Evolutionary conservation across 805 yeast genomes (phyloP), one percentile per base, ranked within the genome.

Genomic region (Candida namnaoensis): DNA sequence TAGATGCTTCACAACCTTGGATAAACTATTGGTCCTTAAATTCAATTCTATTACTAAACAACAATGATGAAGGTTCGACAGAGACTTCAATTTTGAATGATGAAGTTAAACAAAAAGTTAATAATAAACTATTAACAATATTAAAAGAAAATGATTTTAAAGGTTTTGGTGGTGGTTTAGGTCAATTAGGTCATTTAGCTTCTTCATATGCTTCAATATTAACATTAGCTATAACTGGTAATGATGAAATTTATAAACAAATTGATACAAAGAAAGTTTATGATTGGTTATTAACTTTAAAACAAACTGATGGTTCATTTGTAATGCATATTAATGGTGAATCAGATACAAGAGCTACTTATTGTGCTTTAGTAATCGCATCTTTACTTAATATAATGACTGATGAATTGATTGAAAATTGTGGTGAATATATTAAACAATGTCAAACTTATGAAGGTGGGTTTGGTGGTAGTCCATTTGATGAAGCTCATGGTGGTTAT

Each of bases 361-460:
- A 91, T 56, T 88, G 97, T 60, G 95, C 84, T 1, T 57, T 93
- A n/a, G 75, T 78, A 9, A 69, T 81, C 5, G 88, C 93, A 0
- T 69, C 82, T 0, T 52, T 88, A 43, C 69, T 90, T 30, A 69
- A 76, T 44, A 69, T 90, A 0, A 36, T 78, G 26, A 80, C 88
- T 1, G 75, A 74, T 0, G 84, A 82, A 46, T 62, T 93, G 8
- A 47, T 62, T 0, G 64, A 62, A 13, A 76, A 74, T 5, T 71
- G 78, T 0, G 65, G 67, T 3, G 73, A 72, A 12, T 91, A 88
- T 80, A 49, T 93, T 12, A 51, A 62, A 0, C 48, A 57, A 11
- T 88, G 96, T 51, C 99, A 93, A 60, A 85, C 91, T 0, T 90
- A 74, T 56, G 99, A 95, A 63, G 99, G 99, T 24, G 99, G 99